Base-by-base conservation (phyloP, 2,329 filamentous ascomycete genomes). In the Stemphylium vesicarium region DNA sequence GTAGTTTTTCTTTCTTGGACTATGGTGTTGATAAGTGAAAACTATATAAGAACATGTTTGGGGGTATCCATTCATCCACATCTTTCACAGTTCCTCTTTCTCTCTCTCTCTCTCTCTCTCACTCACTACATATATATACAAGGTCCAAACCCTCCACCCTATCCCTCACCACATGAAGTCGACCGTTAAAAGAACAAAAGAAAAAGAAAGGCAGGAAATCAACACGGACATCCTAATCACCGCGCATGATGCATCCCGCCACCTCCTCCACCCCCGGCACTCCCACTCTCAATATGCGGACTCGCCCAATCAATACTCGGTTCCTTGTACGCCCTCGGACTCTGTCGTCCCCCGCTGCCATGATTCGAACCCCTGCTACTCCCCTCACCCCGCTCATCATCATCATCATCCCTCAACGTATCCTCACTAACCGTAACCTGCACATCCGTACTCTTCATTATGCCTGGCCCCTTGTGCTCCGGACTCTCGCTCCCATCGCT, bases 401-500 rank as follows among this genome's bases (percentile, higher is more conserved):
- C n/a, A 16, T 10, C 33, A 16, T 15, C 4, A 9, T 16, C 33
- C 48, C 15, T 57, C 50, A 4, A 16, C 10, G 20, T 16, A 32
- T 45, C 15, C 8, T 65, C 61, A 11, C 38, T 44, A 7, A 70
- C 53, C 2, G 59, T 62, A 15, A 69, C 65, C 39, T 65, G 51
- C 10, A 70, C 65, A 29, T 63, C 51, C 11, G 63, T 69, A 0
- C 66, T 69, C 44, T 68, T 68, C 49, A 60, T 59, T 12, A 70
- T 70, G 7, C 67, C 64, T 4, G 49, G 24, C 1, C 50, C 38
- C 24, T 65, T 65, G 16, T 57, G 52, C n/a, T 64, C 63, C 26
- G 8, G 5, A 11, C 10, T 11, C 9, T 29, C 26, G 11, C 8
- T 29, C 2, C 59, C 58, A 0, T 66, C 62, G 4, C 64, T 57